Percentiles rank a stretch among this genome's conserved stretches.
These are phyloP conservation scores for Coriaria nepalensis DNA, from an alignment of 306 rosid species.

Conservation along the genomic window DNA sequence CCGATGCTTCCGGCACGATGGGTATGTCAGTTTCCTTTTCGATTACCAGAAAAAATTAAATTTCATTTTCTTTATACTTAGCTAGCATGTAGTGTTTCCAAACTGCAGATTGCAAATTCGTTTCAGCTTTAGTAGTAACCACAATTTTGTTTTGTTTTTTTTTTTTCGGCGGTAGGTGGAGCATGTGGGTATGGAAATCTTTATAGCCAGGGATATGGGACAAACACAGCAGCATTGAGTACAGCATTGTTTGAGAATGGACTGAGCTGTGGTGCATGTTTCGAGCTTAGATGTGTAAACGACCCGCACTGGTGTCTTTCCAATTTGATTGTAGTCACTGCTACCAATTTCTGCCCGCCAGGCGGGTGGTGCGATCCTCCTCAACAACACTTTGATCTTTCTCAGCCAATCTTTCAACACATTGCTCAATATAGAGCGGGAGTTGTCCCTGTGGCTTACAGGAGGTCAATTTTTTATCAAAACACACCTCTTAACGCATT, in stretches of 20 bases:
- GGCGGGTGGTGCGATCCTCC: constrained; percentile 93
- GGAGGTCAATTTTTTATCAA: constrained; percentile 25
- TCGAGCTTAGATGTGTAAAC: constrained; percentile 46
- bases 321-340: constrained; percentile 53
- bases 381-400: constrained; percentile 57
- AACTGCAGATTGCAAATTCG: too few species aligned
- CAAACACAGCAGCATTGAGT: constrained; percentile 74
- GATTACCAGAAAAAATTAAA: too few species aligned
- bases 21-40: constrained; percentile 24
- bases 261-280: constrained; percentile 70
- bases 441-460: constrained; percentile 49
- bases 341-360: constrained; percentile 78
- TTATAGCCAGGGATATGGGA: constrained; percentile 68
- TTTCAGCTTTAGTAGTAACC: too few species aligned
- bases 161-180: constrained; percentile 31
- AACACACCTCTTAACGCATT: neutral
- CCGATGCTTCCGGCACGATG: constrained; percentile 87
- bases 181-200: constrained; percentile 85
- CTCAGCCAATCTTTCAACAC: constrained; percentile 60
- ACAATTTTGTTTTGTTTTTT: neutral
- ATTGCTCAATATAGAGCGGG: constrained; percentile 70
- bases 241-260: constrained; percentile 62
- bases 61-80: too few species aligned
- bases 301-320: constrained; percentile 67
- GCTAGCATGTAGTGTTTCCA: too few species aligned